phyloP scores from a whole-genome alignment of 176 grass and related monocot genomes.

The Carex kokanica region DNA sequence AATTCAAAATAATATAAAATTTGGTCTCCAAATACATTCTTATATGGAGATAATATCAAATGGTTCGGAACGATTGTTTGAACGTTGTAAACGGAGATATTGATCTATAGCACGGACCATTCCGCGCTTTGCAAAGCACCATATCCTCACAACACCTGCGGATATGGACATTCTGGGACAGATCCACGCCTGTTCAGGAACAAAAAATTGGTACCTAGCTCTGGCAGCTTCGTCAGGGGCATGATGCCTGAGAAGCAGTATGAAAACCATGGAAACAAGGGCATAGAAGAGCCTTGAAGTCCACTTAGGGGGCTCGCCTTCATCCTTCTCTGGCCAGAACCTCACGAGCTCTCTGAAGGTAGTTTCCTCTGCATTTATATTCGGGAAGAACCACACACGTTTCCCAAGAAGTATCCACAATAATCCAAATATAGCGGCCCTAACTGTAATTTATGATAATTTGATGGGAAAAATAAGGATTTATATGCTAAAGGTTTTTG shows the following conservation, averaged over 20 bases:
- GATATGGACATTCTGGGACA: background rate
- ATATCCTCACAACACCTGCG: background rate
- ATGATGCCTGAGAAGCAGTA: slow-evolving; percentile 88
- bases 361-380: slow-evolving; percentile 98
- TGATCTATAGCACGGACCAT: too few relatives aligned
- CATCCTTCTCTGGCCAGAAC: slow-evolving; percentile 97
- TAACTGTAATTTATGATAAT: slow-evolving; percentile 49
- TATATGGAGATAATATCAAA: too few relatives aligned
- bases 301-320: slow-evolving; percentile 76
- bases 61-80: too few relatives aligned
- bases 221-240: slow-evolving; percentile 99
- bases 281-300: slow-evolving; percentile 84
- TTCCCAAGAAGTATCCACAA: slow-evolving; percentile 87
- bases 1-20: too few relatives aligned
- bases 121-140: too few relatives aligned
- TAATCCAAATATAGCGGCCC: slow-evolving; percentile 75
- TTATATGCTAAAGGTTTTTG: background rate
- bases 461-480: background rate
- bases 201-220: slow-evolving; percentile 62
- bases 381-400: slow-evolving; percentile 97
- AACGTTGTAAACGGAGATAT: too few relatives aligned
- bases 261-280: slow-evolving; percentile 44
- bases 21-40: too few relatives aligned
- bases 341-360: slow-evolving; percentile 89
- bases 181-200: background rate